These are phyloP conservation scores for Suhomyces ambrosiae DNA, from an alignment of 1,139 yeast species.

Conservation along the genomic window DNA sequence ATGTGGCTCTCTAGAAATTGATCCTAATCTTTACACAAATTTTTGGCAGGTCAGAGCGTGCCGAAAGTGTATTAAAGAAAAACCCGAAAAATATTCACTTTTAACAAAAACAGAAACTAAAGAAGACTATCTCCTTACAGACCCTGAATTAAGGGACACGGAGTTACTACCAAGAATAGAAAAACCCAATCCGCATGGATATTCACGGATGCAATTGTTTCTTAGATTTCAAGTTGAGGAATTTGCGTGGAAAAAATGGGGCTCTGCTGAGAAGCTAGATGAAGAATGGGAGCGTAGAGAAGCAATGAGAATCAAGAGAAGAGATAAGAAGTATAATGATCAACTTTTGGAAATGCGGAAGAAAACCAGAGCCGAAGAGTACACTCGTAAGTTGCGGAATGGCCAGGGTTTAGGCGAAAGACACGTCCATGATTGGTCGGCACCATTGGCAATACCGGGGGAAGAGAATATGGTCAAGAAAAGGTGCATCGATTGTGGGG, in stretches of 20 bases:
- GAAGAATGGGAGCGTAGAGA: conserved; percentile 90
- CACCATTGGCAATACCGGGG: conserved; percentile 44
- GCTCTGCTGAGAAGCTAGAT: conserved; percentile 83
- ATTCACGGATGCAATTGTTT: conserved; percentile 89
- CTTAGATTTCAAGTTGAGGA: conserved; percentile 88
- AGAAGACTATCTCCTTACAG: conserved; percentile 89
- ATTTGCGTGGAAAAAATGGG: conserved; percentile 94
- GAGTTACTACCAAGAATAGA: conserved; percentile 73
- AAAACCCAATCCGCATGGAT: conserved; percentile 94
- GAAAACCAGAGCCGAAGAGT: conserved; percentile 90
- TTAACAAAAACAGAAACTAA: conserved; percentile 94
- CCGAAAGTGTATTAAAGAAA: conserved; percentile 65
- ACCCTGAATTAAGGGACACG: conserved; percentile 81
- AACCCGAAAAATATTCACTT: conserved; percentile 86
- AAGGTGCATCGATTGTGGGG: conserved; percentile 81
- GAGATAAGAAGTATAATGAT: conserved; percentile 76
- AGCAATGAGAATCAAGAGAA: conserved; percentile 64
- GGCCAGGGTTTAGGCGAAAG: conserved; percentile 51
- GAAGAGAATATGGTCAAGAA: conserved; percentile 50
- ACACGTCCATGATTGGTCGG: conserved; percentile 83
- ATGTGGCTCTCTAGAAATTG: conserved; percentile 78
- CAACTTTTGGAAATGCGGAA: conserved; percentile 84
- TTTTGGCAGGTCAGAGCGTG: conserved; percentile 76
- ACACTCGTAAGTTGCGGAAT: conserved; percentile 66
- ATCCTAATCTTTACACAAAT: conserved; percentile 65